These are phyloP conservation scores for Colletotrichum sidae DNA, from an alignment of 2,329 filamentous ascomycete species.

Conservation along the genomic window DNA sequence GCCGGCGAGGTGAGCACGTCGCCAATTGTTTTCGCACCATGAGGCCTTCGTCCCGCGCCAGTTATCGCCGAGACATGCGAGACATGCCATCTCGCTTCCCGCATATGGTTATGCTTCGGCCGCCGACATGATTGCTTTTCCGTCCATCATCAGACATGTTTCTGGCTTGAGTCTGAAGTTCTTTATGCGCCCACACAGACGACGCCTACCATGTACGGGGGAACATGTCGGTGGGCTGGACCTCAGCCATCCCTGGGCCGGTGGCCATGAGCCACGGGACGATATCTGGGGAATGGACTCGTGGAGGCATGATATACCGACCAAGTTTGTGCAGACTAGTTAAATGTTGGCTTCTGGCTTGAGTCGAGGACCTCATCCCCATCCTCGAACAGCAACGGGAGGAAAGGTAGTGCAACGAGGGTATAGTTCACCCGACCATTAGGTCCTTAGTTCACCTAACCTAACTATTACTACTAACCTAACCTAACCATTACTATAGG, in stretches of 20 bases:
- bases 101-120: conserved; percentile 5
- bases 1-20: background rate
- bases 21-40: conserved; percentile 19
- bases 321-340: no score
- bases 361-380: conserved; percentile 16
- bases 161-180: conserved; percentile 16
- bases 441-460: no score
- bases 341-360: conserved; percentile 14
- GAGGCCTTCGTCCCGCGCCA: background rate
- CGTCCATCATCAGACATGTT: conserved; percentile 16
- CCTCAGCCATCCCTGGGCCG: no score
- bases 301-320: background rate
- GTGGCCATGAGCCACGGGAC: no score
- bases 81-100: conserved; percentile 23
- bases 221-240: no score
- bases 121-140: conserved; percentile 21
- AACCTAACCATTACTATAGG: no score
- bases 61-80: conserved; percentile 21
- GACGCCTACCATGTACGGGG: background rate
- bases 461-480: no score
- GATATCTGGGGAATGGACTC: background rate
- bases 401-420: no score
- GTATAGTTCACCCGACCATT: no score
- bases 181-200: conserved; percentile 27
- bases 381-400: conserved; percentile 17